These are phyloP conservation scores for Talaromyces sp. DNA, from an alignment of 2,329 filamentous ascomycete genomes.

Conservation along the genomic window DNA sequence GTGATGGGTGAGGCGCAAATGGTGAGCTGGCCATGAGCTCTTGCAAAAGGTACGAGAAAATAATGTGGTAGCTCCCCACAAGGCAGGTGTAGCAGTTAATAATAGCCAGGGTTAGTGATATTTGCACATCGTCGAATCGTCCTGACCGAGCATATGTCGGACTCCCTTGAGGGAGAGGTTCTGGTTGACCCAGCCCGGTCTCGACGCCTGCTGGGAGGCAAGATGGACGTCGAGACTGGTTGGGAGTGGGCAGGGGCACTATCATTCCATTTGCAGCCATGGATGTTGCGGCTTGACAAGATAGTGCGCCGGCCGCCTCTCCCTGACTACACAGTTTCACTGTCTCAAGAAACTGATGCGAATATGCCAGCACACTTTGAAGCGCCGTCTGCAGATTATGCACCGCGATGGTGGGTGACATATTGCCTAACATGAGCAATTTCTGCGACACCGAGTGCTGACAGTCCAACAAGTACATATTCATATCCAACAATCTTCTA, in stretches of 20 bases:
- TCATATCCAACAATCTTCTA: conserved; percentile 8
- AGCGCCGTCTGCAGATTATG: conserved; percentile 8
- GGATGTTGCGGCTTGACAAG: background rate
- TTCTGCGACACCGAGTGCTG: conserved; percentile 9
- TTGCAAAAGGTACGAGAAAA: conserved; percentile 12
- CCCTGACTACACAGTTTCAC: conserved; percentile 4
- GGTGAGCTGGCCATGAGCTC: conserved; percentile 6
- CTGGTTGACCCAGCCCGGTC: background rate
- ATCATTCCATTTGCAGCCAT: background rate
- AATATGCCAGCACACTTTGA: conserved; percentile 5
- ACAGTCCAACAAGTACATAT: conserved; percentile 9
- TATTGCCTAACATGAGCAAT: conserved; percentile 10
- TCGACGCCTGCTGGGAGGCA: background rate
- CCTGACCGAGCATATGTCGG: background rate
- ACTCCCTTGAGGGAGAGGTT: background rate
- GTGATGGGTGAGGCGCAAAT: conserved; percentile 5
- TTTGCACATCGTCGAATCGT: conserved; percentile 9
- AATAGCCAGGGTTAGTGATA: conserved; percentile 8
- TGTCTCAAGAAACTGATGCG: conserved; percentile 7
- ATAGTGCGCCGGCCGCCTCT: background rate
- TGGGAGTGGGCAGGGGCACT: conserved; percentile 2
- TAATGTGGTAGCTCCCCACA: conserved; percentile 11
- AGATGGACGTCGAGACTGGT: conserved; percentile 8
- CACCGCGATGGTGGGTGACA: conserved; percentile 7
- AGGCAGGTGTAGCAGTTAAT: conserved; percentile 14